A percentile compares a stretch with the other conserved stretches of the same genome.
phyloP scores from a whole-genome alignment of 2,329 filamentous ascomycete genomes.

The Colletotrichum viniferum region DNA sequence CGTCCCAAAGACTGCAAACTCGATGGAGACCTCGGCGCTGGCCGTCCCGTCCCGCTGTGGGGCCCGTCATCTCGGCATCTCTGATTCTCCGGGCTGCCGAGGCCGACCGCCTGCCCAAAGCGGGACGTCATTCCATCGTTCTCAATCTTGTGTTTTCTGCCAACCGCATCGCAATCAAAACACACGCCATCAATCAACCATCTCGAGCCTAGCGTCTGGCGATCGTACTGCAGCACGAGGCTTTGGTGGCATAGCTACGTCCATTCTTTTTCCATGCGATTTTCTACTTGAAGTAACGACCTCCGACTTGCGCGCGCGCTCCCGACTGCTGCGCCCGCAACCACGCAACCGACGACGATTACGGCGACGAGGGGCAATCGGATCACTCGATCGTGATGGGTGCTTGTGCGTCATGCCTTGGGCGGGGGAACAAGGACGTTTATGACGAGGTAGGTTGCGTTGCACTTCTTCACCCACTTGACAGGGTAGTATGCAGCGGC shows the following conservation, averaged over 20 bases:
- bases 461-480: neutral
- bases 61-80: neutral
- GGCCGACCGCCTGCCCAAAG: conserved; percentile 11
- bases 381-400: conserved; percentile 50
- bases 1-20: conserved; percentile 16
- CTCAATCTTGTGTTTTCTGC: conserved; percentile 20
- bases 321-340: neutral
- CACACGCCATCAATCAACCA: conserved; percentile 9
- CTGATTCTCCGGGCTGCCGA: neutral
- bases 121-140: conserved; percentile 16
- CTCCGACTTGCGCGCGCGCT: neutral
- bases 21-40: conserved; percentile 18
- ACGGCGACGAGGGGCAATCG: neutral
- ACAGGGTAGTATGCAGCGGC: neutral
- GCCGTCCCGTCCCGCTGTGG: conserved; percentile 22
- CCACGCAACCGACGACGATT: neutral
- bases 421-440: conserved; percentile 52
- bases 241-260: conserved; percentile 1
- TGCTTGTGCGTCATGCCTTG: conserved; percentile 65
- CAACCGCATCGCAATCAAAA: conserved; percentile 24
- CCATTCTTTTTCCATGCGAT: neutral
- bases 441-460: conserved; percentile 58
- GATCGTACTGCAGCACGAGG: neutral
- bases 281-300: neutral
- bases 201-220: neutral